Evolutionary conservation across 345 rosid genomes (phyloP), one percentile per base, ranked within the genome.

Genomic region (Gossypium ekmanianum): DNA sequence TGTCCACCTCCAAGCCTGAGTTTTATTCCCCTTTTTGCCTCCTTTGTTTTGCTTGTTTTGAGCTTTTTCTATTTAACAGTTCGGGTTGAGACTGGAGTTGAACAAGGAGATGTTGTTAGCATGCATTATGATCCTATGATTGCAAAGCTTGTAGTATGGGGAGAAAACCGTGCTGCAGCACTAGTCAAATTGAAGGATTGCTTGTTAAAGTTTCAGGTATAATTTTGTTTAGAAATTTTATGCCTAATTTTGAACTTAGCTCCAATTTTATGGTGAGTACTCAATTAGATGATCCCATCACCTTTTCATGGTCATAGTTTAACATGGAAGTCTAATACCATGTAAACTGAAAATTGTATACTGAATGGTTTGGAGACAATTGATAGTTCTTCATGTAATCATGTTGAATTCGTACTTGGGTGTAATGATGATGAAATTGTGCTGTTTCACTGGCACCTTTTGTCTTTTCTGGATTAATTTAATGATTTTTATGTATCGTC

Each of bases 121-220:
- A 91, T 91, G 98, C 98, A 94, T 79, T 94, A 92, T 80, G 98
- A 94, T 88, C 98, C 98, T 65, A 91, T 94, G 97, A 94, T 92
- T 83, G 98, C 98, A 61, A 92, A 94, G 85, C 98, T 94, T 84
- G 97, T 94, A 54, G 98, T 90, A 57, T 87, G 91, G 92, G 98
- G 92, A 74, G 93, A 92, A 78, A 89, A 86, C 73, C 93, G 94
- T 51, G 77, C 86, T 29, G 90, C 94, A 65, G 98, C 98, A 62
- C 80, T 94, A 77, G 85, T 91, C 82, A 94, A 92, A 82, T 83
- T 92, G 77, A 94, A 85, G 87, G 91, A 94, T 84, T 87, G 91
- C 81, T 82, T 94, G 80, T 90, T 91, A 26, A 88, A 89, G 81
- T 91, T 94, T 91, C 92, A 92, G 95, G 98, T 91, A 87, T 43